phyloP scores from a whole-genome alignment of 257 asterid species.

The Nicotiana obtusifolia region DNA sequence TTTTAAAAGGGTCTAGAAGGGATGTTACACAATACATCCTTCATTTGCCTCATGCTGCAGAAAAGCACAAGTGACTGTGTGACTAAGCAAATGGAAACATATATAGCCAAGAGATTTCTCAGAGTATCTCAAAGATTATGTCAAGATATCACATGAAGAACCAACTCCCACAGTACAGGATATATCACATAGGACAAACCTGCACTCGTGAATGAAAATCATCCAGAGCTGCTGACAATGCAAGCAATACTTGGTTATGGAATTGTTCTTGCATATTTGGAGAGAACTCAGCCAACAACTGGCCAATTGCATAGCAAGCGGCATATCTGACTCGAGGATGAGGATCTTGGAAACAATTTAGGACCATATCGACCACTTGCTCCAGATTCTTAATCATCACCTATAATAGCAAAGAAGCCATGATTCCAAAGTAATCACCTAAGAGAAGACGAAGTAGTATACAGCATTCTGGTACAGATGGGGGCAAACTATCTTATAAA shows the following conservation, averaged over 20 bases:
- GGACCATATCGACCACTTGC: neutral
- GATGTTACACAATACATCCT: too few relatives aligned
- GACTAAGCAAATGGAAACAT: too few relatives aligned
- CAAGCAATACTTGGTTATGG: conserved; percentile 51
- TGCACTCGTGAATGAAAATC: conserved; percentile 65
- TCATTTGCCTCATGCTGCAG: too few relatives aligned
- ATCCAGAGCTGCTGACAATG: conserved; percentile 57
- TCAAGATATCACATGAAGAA: too few relatives aligned
- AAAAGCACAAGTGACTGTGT: too few relatives aligned
- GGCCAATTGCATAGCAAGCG: conserved; percentile 63
- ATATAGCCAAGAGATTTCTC: too few relatives aligned
- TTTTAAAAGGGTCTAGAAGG: too few relatives aligned
- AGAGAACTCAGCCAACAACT: conserved; percentile 58
- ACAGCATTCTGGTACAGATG: too few relatives aligned
- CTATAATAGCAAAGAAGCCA: neutral
- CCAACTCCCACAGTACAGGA: conserved; percentile 17
- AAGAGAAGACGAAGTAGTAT: too few relatives aligned
- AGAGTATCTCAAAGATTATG: too few relatives aligned
- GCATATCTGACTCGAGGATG: conserved; percentile 13
- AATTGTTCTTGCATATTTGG: conserved; percentile 64
- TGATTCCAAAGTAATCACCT: too few relatives aligned
- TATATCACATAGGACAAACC: conserved; percentile 25
- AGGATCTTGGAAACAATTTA: neutral
- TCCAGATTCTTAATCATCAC: neutral
- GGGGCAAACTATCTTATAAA: too few relatives aligned